phyloP scores from a whole-genome alignment of 2,329 filamentous ascomycete genomes.

The Pseudocercospora cruenta region DNA sequence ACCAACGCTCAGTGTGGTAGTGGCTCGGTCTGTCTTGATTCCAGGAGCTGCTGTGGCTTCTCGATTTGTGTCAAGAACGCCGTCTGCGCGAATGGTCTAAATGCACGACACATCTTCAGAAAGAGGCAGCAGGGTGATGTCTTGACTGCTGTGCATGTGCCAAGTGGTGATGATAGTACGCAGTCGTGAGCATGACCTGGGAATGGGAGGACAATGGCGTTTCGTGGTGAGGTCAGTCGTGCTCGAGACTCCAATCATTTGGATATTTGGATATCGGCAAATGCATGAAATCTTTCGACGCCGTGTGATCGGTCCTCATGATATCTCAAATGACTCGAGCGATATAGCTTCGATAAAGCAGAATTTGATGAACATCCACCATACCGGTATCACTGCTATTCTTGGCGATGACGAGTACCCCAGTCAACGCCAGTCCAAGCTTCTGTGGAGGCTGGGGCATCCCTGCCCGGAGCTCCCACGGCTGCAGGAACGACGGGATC shows the following conservation, averaged over 20 bases:
- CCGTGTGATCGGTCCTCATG: neutral
- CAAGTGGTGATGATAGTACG: neutral
- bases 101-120: constrained; percentile 14
- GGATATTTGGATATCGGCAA: too few relatives aligned
- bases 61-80: too few relatives aligned
- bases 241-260: neutral
- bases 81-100: too few relatives aligned
- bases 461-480: neutral
- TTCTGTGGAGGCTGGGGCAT: neutral
- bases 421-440: neutral
- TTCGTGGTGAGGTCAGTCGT: neutral
- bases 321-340: neutral
- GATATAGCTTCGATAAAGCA: neutral
- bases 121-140: constrained; percentile 12
- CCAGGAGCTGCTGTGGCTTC: too few relatives aligned
- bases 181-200: neutral
- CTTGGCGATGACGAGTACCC: neutral
- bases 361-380: neutral
- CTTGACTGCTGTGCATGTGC: constrained; percentile 14
- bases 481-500: constrained; percentile 8
- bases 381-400: neutral
- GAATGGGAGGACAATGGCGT: neutral
- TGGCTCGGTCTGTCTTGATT: too few relatives aligned
- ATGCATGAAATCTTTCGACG: too few relatives aligned
- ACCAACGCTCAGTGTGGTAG: too few relatives aligned